Percentiles rank a stretch among this genome's conserved stretches.
phyloP scores from a whole-genome alignment of 2,329 filamentous ascomycete genomes.

The Penicillium sp. region DNA sequence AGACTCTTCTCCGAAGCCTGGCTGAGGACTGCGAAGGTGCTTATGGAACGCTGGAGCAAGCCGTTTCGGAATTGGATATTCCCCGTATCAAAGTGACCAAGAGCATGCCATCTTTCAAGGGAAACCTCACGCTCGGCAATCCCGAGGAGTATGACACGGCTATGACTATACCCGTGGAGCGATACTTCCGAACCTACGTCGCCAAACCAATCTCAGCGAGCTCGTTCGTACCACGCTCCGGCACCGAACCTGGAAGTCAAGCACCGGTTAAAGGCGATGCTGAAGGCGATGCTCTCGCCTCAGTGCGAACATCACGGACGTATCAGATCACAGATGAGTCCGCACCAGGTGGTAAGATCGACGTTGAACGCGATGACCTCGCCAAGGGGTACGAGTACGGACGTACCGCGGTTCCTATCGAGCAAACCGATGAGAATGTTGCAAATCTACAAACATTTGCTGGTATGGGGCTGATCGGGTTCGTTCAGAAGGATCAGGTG shows the following conservation, averaged over 20 bases:
- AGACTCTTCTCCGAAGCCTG: slow-evolving; percentile 57
- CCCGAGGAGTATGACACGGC: slow-evolving; percentile 63
- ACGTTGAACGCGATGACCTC: slow-evolving; percentile 71
- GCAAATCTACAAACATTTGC: slow-evolving; percentile 74
- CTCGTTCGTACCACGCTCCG: slow-evolving; percentile 56
- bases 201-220: slow-evolving; percentile 67
- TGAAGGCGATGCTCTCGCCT: slow-evolving; percentile 46
- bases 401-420: slow-evolving; percentile 80
- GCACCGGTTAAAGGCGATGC: slow-evolving; percentile 11
- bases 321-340: slow-evolving; percentile 72
- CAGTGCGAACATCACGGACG: slow-evolving; percentile 65
- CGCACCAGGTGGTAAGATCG: slow-evolving; percentile 67
- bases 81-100: slow-evolving; percentile 68
- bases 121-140: slow-evolving; percentile 70
- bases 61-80: slow-evolving; percentile 66
- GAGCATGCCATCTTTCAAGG: slow-evolving; percentile 70
- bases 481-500: slow-evolving; percentile 65
- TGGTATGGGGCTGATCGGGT: slow-evolving; percentile 74
- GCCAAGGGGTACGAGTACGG: slow-evolving; percentile 95
- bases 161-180: slow-evolving; percentile 74
- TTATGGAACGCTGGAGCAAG: slow-evolving; percentile 78
- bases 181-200: slow-evolving; percentile 77
- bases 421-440: slow-evolving; percentile 73
- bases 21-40: slow-evolving; percentile 60
- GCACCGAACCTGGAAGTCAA: slow-evolving; percentile 31